phyloP scores from a whole-genome alignment of 1,284 basidiomycete species.

The Exobasidium cylindrosporum region DNA sequence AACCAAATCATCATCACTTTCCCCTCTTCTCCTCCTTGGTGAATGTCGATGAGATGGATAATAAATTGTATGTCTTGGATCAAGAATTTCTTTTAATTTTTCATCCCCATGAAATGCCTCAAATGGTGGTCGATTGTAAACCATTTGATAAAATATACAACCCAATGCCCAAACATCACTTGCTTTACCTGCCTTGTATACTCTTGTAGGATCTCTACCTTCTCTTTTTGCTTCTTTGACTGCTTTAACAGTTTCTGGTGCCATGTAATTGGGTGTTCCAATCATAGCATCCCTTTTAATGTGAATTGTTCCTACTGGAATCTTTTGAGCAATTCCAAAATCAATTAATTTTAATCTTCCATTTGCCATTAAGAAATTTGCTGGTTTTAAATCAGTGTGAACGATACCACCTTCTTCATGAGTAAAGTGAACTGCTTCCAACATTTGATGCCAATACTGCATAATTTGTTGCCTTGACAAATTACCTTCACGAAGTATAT shows the following conservation, averaged over 20 bases:
- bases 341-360: conserved; percentile 89
- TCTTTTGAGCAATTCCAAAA: conserved; percentile 90
- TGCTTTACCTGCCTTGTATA: conserved; percentile 55
- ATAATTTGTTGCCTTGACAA: conserved; percentile 35
- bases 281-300: conserved; percentile 53
- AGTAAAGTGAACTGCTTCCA: conserved; percentile 54
- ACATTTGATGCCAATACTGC: conserved; percentile 52
- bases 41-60: neutral
- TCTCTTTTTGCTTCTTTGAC: conserved; percentile 23
- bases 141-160: conserved; percentile 94
- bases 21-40: neutral
- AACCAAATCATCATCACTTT: neutral
- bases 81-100: conserved; percentile 5
- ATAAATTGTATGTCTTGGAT: conserved; percentile 2
- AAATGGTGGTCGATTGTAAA: conserved; percentile 88
- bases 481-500: conserved; percentile 34
- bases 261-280: conserved; percentile 56
- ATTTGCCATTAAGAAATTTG: conserved; percentile 74
- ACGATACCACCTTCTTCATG: conserved; percentile 49
- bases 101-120: conserved; percentile 59
- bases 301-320: conserved; percentile 57
- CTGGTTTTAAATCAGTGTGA: conserved; percentile 53
- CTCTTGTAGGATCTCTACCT: conserved; percentile 31
- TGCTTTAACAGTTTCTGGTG: conserved; percentile 53
- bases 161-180: conserved; percentile 93